phyloP scores from a whole-genome alignment of 768 basidiomycete genomes.

The Neoboletus subvelutipes region DNA sequence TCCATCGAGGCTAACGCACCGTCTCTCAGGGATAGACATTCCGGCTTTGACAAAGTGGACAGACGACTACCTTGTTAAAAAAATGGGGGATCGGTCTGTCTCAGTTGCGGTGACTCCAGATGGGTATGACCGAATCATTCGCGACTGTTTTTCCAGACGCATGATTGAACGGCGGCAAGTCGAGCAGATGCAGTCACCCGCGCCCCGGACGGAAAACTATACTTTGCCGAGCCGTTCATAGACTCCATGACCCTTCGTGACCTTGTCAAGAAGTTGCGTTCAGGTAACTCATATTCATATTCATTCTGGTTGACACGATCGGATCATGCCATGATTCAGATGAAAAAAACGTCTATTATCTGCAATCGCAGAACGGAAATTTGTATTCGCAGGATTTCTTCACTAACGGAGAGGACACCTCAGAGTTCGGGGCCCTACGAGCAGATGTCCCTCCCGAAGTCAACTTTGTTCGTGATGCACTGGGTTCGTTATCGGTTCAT shows the following conservation, averaged over 20 bases:
- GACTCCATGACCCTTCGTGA: conserved; percentile 65
- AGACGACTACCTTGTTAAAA: conserved; percentile 55
- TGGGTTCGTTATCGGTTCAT: conserved; percentile 50
- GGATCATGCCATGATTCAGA: background rate
- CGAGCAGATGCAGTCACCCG: conserved; percentile 72
- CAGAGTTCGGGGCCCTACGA: conserved; percentile 65
- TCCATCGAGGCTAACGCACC: background rate
- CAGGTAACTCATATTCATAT: conserved; percentile 26
- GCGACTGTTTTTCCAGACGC: background rate
- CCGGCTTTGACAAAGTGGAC: conserved; percentile 60
- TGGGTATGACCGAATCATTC: conserved; percentile 50
- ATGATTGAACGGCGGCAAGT: conserved; percentile 37
- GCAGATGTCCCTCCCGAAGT: conserved; percentile 69
- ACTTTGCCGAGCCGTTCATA: conserved; percentile 74
- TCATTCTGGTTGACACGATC: background rate
- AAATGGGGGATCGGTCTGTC: conserved; percentile 53
- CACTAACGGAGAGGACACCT: conserved; percentile 34
- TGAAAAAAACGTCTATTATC: conserved; percentile 53
- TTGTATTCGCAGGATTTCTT: conserved; percentile 54
- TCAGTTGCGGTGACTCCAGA: conserved; percentile 83
- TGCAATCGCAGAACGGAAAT: conserved; percentile 94
- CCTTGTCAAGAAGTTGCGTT: conserved; percentile 46
- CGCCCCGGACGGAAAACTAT: conserved; percentile 52
- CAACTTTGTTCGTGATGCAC: conserved; percentile 71
- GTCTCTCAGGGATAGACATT: conserved; percentile 44